phyloP scores from a whole-genome alignment of 805 yeast species.

The Pichia eremophila region DNA sequence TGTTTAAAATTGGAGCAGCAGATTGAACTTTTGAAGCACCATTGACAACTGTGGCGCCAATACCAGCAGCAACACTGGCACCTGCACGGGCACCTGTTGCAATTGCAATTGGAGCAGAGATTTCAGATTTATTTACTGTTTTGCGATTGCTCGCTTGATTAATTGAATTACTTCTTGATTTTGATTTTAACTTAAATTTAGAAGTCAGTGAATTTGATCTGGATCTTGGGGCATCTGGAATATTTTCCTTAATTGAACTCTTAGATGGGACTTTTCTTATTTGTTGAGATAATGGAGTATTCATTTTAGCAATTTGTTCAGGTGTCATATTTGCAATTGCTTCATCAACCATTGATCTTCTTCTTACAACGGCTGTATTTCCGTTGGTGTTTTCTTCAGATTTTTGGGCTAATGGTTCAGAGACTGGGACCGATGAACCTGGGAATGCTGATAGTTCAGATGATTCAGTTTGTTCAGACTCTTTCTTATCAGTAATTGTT shows the following conservation, averaged over 20 bases:
- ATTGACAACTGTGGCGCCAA: background rate
- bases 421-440: background rate
- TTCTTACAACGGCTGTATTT: constrained; percentile 8
- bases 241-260: constrained; percentile 30
- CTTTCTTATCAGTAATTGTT: background rate
- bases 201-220: constrained; percentile 14
- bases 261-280: constrained; percentile 19
- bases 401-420: constrained; percentile 2
- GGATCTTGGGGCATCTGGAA: constrained; percentile 10
- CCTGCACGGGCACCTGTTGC: constrained; percentile 4
- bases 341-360: constrained; percentile 26
- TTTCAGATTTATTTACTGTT: constrained; percentile 9
- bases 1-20: background rate
- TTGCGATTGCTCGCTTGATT: constrained; percentile 7
- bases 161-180: constrained; percentile 18
- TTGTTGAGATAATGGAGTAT: constrained; percentile 21
- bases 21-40: background rate
- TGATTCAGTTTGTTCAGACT: background rate
- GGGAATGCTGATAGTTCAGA: background rate
- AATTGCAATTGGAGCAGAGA: constrained; percentile 7
- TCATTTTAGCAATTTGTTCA: constrained; percentile 21
- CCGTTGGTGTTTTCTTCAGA: background rate
- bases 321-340: constrained; percentile 21
- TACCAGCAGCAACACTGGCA: background rate
- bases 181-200: background rate